Evolutionary conservation across 768 basidiomycete genomes (phyloP), one percentile per base, ranked within the genome.

Genomic region (Boletus eberwhitei): DNA sequence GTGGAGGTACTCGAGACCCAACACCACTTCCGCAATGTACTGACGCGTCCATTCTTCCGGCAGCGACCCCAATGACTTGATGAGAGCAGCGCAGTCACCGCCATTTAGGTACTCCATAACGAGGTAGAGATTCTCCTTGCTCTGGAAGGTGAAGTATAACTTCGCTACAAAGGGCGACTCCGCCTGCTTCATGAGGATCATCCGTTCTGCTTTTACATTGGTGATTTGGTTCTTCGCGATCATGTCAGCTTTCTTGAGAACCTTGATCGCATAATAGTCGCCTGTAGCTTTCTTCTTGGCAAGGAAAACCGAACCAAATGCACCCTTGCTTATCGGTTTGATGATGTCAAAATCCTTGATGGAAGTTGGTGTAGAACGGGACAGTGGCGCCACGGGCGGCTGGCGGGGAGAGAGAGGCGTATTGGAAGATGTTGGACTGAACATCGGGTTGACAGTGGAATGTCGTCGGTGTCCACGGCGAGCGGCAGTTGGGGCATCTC

Each of bases 231-330:
- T 99, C 82, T 99, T 99, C 38, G 97, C 92, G 70, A 99, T 98
- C 97, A 99, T 99, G 74, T 99, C 97, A n/a, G 94, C 93, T 77
- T 99, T 99, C 77, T 96, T 98, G 68, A 99, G 74, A n/a, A 98
- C 95, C 74, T 99, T 99, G 83, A 99, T 96, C 26, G 97, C 97
- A 74, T 88, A 99, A 73, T 98, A 98, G 73, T 98, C 97, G 49
- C 97, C 97, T 2, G 97, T 99, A 6, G 82, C 89, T 64, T 93
- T 95, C 82, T 99, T 99, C 79, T 96, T 98, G 40, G 97, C 92
- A 49, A 99, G 80, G 73, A 97, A 99, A 50, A 99, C 97, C 9
- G 94, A 94, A 16, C 97, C 97, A 69, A 99, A 98, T 2, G 97
- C 97, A 50, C 97, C 97, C 68, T 98, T 98, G 71, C 90, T 93